These are phyloP conservation scores for Beauveria sp. DNA, from an alignment of 2,329 filamentous ascomycete species.

Conservation along the genomic window DNA sequence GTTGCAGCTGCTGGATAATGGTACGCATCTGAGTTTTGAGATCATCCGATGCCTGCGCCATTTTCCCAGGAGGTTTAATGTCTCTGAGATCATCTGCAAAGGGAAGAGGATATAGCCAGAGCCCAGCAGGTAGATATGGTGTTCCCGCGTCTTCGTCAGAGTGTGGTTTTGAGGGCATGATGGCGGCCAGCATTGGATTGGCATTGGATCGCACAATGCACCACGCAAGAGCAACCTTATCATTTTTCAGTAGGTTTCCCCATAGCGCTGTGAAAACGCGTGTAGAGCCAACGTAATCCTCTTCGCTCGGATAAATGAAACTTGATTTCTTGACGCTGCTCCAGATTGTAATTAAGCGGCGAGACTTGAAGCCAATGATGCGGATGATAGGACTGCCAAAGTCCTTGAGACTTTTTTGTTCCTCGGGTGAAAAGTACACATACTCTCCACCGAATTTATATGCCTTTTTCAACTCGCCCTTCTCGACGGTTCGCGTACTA, in stretches of 20 bases:
- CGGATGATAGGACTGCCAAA: constrained; percentile 80
- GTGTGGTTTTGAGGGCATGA: constrained; percentile 67
- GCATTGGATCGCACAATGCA: constrained; percentile 77
- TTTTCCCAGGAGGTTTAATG: constrained; percentile 53
- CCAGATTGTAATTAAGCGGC: constrained; percentile 69
- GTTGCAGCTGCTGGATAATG: constrained; percentile 76
- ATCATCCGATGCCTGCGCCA: constrained; percentile 53
- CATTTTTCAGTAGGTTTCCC: constrained; percentile 70
- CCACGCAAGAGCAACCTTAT: constrained; percentile 85
- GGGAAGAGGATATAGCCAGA: constrained; percentile 84
- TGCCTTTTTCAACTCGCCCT: constrained; percentile 76
- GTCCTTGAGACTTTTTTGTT: constrained; percentile 67
- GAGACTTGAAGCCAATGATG: constrained; percentile 88
- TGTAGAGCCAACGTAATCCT: constrained; percentile 82
- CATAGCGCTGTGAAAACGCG: constrained; percentile 88
- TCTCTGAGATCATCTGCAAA: constrained; percentile 83
- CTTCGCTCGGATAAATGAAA: constrained; percentile 91
- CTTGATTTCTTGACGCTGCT: constrained; percentile 77
- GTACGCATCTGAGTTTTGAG: constrained; percentile 76
- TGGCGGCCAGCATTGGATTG: constrained; percentile 68
- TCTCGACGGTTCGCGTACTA: constrained; percentile 68
- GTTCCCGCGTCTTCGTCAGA: constrained; percentile 57
- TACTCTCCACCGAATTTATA: constrained; percentile 95
- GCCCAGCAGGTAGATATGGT: constrained; percentile 68
- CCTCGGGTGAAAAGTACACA: constrained; percentile 76